phyloP scores from a whole-genome alignment of 2,329 filamentous ascomycete species.

The Graphiopsis chlorocephala region DNA sequence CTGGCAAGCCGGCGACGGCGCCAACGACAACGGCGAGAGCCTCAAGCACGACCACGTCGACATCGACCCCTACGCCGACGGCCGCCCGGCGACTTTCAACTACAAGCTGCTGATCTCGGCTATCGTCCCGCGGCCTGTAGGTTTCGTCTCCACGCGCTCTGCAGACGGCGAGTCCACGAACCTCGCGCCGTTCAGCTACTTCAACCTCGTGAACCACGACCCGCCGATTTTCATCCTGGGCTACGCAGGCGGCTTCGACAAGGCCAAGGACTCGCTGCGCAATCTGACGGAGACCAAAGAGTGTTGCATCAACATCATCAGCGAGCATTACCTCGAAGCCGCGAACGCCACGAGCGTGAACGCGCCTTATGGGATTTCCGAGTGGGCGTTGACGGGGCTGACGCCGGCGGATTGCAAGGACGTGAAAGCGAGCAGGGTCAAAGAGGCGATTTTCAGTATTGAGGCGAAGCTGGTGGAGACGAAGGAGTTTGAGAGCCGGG shows the following conservation, averaged over 20 bases:
- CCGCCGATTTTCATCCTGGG: constrained; percentile 76
- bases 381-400: constrained; percentile 77
- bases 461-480: constrained; percentile 74
- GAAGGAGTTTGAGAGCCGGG: constrained; percentile 73
- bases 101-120: constrained; percentile 89
- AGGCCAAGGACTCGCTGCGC: constrained; percentile 73
- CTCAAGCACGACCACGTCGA: constrained; percentile 62
- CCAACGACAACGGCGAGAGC: constrained; percentile 55
- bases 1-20: constrained; percentile 66
- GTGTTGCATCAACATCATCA: constrained; percentile 80
- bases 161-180: constrained; percentile 67
- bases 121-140: constrained; percentile 79
- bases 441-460: constrained; percentile 78
- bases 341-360: constrained; percentile 80
- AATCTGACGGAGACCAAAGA: constrained; percentile 72
- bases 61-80: constrained; percentile 77
- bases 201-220: constrained; percentile 79
- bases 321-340: constrained; percentile 79
- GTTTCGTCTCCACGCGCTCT: constrained; percentile 58
- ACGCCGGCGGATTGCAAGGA: constrained; percentile 64
- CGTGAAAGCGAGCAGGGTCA: constrained; percentile 70
- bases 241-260: constrained; percentile 54
- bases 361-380: constrained; percentile 70
- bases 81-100: constrained; percentile 67
- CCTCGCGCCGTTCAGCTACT: constrained; percentile 84